Percentiles rank a stretch among this genome's conserved stretches.
Conservation (phyloP, 1,139 yeast genomes). For the Schwanniomyces etchellsii region DNA sequence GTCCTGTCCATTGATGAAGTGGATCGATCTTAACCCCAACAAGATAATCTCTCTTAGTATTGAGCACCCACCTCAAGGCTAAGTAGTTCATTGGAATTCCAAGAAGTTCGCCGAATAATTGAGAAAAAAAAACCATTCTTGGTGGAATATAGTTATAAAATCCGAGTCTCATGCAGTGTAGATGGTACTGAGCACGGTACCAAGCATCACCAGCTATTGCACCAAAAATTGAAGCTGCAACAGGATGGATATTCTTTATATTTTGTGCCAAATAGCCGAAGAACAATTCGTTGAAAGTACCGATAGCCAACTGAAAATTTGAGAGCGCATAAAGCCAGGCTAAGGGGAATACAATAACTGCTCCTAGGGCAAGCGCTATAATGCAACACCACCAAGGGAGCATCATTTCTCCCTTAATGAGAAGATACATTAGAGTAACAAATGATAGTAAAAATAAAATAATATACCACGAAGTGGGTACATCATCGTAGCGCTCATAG, state of each 20-base stretch:
- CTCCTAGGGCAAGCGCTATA: conserved; percentile 38
- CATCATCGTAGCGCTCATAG: conserved; percentile 30
- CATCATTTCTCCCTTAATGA: conserved; percentile 33
- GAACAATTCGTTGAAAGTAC: conserved; percentile 45
- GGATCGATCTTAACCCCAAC: conserved; percentile 37
- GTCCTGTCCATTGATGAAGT: conserved; percentile 51
- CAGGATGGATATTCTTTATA: conserved; percentile 32
- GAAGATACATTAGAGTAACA: conserved; percentile 25
- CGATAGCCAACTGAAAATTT: conserved; percentile 47
- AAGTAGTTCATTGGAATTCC: conserved; percentile 46
- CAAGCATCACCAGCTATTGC: conserved; percentile 50
- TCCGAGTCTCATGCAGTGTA: conserved; percentile 45
- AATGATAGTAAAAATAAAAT: conserved; percentile 29
- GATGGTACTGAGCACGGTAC: conserved; percentile 47
- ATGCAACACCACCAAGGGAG: conserved; percentile 48
- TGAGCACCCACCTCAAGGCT: conserved; percentile 42
- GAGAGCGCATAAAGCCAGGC: conserved; percentile 48
- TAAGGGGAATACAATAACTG: conserved; percentile 42
- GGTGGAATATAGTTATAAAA: conserved; percentile 47
- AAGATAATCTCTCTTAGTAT: conserved; percentile 31
- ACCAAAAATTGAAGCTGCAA: conserved; percentile 44
- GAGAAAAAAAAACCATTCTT: conserved; percentile 40
- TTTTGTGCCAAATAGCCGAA: conserved; percentile 42
- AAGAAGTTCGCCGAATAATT: conserved; percentile 43
- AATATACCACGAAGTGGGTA: conserved; percentile 39